A percentile compares a stretch with the other conserved stretches of the same genome.
Conservation (phyloP, 1,284 basidiomycete genomes). For the Volvariella surrecta region DNA sequence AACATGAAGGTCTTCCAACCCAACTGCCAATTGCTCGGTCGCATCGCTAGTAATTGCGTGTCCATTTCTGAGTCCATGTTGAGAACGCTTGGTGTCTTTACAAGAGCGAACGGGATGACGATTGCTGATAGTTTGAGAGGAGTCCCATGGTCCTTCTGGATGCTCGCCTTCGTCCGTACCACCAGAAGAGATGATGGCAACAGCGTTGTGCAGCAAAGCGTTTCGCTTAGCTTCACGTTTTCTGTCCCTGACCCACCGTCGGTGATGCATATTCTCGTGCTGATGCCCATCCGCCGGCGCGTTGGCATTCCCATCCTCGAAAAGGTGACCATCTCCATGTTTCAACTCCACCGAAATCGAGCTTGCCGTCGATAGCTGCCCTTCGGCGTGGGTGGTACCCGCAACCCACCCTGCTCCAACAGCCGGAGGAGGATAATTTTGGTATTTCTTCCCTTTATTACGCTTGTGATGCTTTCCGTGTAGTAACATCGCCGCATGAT, state of each 20-base stretch:
- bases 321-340: neutral
- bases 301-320: neutral
- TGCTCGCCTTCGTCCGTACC: no score
- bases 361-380: neutral
- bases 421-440: slow-evolving; percentile 1
- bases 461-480: slow-evolving; percentile 26
- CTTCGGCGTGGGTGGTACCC: no score
- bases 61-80: neutral
- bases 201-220: neutral
- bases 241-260: neutral
- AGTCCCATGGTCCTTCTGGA: no score
- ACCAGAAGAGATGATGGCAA: no score
- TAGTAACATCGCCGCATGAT: slow-evolving; percentile 15
- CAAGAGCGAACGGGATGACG: neutral
- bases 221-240: neutral
- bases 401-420: no score
- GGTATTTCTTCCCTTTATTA: slow-evolving; percentile 24
- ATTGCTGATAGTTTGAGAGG: neutral
- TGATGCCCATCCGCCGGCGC: neutral
- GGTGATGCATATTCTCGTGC: neutral
- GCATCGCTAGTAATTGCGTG: neutral
- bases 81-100: neutral
- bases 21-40: slow-evolving; percentile 16
- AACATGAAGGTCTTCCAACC: slow-evolving; percentile 23
- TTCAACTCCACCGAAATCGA: neutral